Percentiles rank a stretch among this genome's conserved stretches.
These are phyloP conservation scores for Truncatella angustata DNA, from an alignment of 2,329 filamentous ascomycete species.

Conservation along the genomic window DNA sequence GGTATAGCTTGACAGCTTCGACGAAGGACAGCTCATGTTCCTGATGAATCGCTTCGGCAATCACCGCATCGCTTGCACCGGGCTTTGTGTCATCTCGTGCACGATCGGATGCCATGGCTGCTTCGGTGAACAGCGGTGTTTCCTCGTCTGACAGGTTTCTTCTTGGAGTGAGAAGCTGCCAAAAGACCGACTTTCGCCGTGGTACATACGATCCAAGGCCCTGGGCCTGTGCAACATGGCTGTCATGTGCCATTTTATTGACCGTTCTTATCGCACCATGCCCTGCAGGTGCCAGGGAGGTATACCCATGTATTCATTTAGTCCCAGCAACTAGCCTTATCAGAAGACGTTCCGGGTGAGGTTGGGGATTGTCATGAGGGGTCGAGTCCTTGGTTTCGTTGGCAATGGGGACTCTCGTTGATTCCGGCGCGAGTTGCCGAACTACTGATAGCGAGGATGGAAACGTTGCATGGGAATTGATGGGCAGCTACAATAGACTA, in stretches of 20 bases:
- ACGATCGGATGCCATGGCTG: conserved; percentile 1
- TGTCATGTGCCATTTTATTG: conserved; percentile 8
- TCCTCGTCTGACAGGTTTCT: not conserved
- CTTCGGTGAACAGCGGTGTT: not conserved
- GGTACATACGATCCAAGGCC: not conserved
- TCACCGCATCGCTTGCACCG: conserved; percentile 17
- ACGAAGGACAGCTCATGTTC: conserved; percentile 39
- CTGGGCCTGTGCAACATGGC: not conserved
- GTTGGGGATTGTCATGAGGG: conserved; percentile 1
- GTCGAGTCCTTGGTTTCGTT: too few relatives aligned
- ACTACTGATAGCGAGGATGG: too few relatives aligned
- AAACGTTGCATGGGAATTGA: too few relatives aligned
- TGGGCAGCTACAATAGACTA: too few relatives aligned
- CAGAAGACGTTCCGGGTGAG: too few relatives aligned
- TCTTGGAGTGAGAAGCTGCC: not conserved
- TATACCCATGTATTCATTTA: not conserved
- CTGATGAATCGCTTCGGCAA: conserved; percentile 35
- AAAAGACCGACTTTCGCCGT: too few relatives aligned
- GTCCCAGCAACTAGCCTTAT: not conserved
- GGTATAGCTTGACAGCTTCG: conserved; percentile 41
- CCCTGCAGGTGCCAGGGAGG: not conserved
- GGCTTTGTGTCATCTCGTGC: conserved; percentile 10
- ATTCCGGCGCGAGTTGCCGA: too few relatives aligned
- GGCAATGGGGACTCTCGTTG: too few relatives aligned
- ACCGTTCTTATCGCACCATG: not conserved